Evolutionary conservation across 2,329 filamentous ascomycete species (phyloP), one percentile per base, ranked within the genome.

Genomic region (Fusarium hainanense): DNA sequence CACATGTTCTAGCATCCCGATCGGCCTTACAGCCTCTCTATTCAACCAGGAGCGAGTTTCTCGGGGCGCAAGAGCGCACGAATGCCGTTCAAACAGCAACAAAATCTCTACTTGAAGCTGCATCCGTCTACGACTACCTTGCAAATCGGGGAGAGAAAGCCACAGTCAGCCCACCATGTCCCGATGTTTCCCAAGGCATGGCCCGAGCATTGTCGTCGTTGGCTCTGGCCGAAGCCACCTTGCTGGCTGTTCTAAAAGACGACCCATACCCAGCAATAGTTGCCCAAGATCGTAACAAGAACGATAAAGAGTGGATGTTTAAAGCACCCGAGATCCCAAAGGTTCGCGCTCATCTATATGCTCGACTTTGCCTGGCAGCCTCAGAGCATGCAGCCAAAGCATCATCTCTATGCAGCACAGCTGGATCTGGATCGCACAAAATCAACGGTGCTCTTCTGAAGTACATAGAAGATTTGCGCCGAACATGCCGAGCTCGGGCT

Each of bases 221-320:
- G 5, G 89, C 93, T 1, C 85, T 96, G 32, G 93, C 94, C 3
- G 95, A 98, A 80, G 94, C 94, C 1, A 98, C 94, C 0, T 85
- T 98, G 2, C 87, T 98, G 2, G 93, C 93, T 1, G 93, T 98
- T 1, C 79, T 97, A 51, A 98, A 98, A 74, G 95, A 98, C 77
- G 96, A 99, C 75, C 94, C 95, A 0, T 98, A 98, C 76, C 92
- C 95, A 2, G 90, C 92, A 3, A 88, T 90, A 9, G 91, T 97
- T 4, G 89, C 93, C 1, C 93, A 97, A 74, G 89, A 91, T 59
- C 87, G 94, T 49, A 97, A 97, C 76, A 88, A 90, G 55, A 89
- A 91, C 71, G 93, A 94, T 78, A 93, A 88, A 66, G 95, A 98
- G 71, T 99, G 95, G 95, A 98, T 98, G 94, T 97, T 96, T 79